Conservation (phyloP, 805 yeast species). For the Candida boidinii region DNA sequence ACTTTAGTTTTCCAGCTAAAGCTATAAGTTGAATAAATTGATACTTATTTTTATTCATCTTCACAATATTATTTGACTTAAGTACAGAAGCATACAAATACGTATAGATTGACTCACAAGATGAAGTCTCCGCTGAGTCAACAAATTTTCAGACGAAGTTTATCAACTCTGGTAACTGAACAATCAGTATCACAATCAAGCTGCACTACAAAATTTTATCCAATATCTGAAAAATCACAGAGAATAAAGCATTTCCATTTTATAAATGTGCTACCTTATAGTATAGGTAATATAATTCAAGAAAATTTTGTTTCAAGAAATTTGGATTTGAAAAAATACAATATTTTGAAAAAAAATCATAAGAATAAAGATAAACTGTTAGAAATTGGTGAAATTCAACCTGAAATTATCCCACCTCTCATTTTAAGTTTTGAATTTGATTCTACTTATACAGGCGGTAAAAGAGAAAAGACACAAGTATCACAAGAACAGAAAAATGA, state of each 20-base stretch:
- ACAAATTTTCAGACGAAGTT: no score
- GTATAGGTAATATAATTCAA: conserved; percentile 48
- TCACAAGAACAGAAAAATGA: conserved; percentile 14
- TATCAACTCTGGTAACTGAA: no score
- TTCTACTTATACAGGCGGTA: conserved; percentile 88
- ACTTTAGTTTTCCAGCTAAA: no score
- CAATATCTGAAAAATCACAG: conserved; percentile 18
- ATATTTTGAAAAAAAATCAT: conserved; percentile 15
- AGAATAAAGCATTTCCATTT: conserved; percentile 37
- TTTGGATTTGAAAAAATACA: conserved; percentile 39
- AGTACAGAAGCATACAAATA: no score
- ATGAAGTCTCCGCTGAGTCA: no score
- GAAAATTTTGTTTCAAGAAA: conserved; percentile 46
- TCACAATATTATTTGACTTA: no score
- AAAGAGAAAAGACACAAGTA: conserved; percentile 57
- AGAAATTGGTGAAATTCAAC: conserved; percentile 6
- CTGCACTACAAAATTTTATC: conserved; percentile 9
- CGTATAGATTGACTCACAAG: no score
- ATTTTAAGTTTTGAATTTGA: conserved; percentile 77
- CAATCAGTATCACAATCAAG: background rate
- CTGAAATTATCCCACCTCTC: conserved; percentile 50
- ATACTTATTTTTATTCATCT: no score
- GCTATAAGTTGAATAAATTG: no score
- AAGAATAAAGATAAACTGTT: background rate
- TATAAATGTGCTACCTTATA: conserved; percentile 28